Conservation (phyloP, 2,329 filamentous ascomycete species). For the Didymella lethalis region DNA sequence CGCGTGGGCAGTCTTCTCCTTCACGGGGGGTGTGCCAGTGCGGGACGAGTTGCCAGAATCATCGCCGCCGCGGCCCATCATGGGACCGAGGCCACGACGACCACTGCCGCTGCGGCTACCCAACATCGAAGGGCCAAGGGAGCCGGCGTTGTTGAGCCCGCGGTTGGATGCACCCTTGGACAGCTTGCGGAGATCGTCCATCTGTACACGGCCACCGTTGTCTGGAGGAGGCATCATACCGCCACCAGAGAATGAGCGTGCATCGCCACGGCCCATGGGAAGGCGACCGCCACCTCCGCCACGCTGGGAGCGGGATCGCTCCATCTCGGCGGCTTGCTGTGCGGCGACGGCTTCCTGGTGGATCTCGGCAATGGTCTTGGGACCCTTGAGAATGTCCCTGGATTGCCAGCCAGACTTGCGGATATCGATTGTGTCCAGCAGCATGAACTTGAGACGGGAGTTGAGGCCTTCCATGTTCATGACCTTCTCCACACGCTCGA, state of each 20-base stretch:
- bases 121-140: conserved; percentile 84
- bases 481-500: conserved; percentile 84
- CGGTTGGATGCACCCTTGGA: conserved; percentile 65
- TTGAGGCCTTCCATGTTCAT: conserved; percentile 76
- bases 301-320: conserved; percentile 65
- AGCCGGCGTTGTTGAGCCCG: conserved; percentile 63
- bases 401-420: conserved; percentile 79
- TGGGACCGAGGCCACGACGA: conserved; percentile 74
- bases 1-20: conserved; percentile 70
- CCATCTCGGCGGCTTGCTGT: conserved; percentile 79
- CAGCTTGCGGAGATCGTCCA: conserved; percentile 89
- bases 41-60: conserved; percentile 89
- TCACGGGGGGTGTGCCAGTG: conserved; percentile 82
- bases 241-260: conserved; percentile 78
- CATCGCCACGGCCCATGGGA: conserved; percentile 82
- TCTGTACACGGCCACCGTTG: conserved; percentile 81
- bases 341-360: conserved; percentile 81
- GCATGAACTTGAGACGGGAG: conserved; percentile 94
- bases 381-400: conserved; percentile 91
- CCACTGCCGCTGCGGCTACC: conserved; percentile 90
- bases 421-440: conserved; percentile 91
- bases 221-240: conserved; percentile 75
- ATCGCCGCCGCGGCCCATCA: conserved; percentile 71
- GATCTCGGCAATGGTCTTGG: conserved; percentile 94
- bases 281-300: conserved; percentile 77